These are phyloP conservation scores for Hanseniaspora lachancei DNA, from an alignment of 805 yeast species.

Conservation along the genomic window DNA sequence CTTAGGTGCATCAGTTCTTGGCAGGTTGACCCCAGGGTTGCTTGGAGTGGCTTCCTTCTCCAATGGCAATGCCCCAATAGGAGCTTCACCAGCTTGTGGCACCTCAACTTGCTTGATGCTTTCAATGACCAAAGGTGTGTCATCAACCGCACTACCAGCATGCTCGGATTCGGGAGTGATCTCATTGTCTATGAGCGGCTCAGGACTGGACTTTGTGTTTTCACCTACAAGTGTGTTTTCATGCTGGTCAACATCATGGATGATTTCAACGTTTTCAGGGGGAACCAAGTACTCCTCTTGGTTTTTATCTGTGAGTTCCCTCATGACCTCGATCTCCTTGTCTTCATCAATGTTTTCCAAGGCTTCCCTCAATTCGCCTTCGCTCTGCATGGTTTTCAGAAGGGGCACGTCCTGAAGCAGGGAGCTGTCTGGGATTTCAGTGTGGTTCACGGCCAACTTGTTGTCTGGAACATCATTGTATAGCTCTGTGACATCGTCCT, in stretches of 20 bases:
- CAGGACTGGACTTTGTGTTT: not conserved
- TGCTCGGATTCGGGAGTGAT: slow-evolving; percentile 1
- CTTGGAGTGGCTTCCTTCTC: not conserved
- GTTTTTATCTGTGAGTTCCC: not conserved
- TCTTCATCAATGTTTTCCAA: slow-evolving; percentile 8
- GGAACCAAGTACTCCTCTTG: not conserved
- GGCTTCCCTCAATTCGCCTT: slow-evolving; percentile 2
- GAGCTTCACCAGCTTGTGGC: not conserved
- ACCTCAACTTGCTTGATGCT: not conserved
- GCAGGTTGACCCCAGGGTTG: not conserved
- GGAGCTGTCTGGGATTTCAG: not conserved
- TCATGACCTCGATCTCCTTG: not conserved
- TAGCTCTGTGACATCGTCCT: slow-evolving; percentile 5
- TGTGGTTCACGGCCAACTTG: not conserved
- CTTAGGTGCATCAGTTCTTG: not conserved
- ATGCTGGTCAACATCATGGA: not conserved
- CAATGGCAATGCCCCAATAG: not conserved
- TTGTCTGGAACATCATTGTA: slow-evolving; percentile 10
- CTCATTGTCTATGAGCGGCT: not conserved
- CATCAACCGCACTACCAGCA: not conserved
- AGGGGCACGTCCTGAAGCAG: slow-evolving; percentile 7
- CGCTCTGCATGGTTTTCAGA: slow-evolving; percentile 7
- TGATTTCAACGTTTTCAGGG: not conserved
- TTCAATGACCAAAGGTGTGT: not conserved
- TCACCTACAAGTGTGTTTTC: not conserved